Percentiles rank a stretch among this genome's conserved stretches.
phyloP scores from a whole-genome alignment of 2,329 filamentous ascomycete species.

The Atkinsonella texensis region DNA sequence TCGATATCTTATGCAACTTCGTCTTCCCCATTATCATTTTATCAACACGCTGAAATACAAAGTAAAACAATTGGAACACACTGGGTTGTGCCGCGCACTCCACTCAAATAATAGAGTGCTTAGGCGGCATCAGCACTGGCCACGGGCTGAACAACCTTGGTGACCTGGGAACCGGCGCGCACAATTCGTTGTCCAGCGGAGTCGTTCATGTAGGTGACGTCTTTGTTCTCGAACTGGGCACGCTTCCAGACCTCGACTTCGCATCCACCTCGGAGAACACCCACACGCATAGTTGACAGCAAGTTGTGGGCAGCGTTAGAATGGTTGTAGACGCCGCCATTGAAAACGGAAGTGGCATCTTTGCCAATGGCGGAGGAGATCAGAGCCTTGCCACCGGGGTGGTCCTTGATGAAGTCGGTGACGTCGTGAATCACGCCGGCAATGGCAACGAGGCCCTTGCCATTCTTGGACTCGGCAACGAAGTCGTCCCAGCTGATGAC shows the following conservation, averaged over 20 bases:
- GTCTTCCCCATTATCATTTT: neutral
- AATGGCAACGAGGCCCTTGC: conserved; percentile 63
- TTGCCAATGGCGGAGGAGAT: conserved; percentile 75
- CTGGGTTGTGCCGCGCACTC: neutral
- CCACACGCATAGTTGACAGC: conserved; percentile 76
- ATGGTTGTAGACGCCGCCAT: conserved; percentile 82
- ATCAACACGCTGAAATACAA: conserved; percentile 2
- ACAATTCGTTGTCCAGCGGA: conserved; percentile 70
- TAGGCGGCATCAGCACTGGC: conserved; percentile 75
- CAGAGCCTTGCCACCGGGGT: conserved; percentile 82
- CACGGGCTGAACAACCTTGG: conserved; percentile 68
- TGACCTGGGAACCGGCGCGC: conserved; percentile 75
- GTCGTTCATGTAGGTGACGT: conserved; percentile 69
- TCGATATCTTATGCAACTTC: neutral
- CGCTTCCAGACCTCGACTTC: conserved; percentile 93
- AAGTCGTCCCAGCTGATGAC: conserved; percentile 84
- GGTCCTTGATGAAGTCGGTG: conserved; percentile 72
- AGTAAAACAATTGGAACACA: neutral
- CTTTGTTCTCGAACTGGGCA: conserved; percentile 72
- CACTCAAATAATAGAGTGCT: conserved; percentile 5
- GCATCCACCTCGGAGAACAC: conserved; percentile 74
- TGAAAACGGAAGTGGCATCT: conserved; percentile 84
- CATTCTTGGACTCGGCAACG: conserved; percentile 61
- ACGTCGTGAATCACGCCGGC: conserved; percentile 83
- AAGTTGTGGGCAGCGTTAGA: conserved; percentile 85